phyloP scores from a whole-genome alignment of 805 yeast genomes.

The Starmera amethionina region DNA sequence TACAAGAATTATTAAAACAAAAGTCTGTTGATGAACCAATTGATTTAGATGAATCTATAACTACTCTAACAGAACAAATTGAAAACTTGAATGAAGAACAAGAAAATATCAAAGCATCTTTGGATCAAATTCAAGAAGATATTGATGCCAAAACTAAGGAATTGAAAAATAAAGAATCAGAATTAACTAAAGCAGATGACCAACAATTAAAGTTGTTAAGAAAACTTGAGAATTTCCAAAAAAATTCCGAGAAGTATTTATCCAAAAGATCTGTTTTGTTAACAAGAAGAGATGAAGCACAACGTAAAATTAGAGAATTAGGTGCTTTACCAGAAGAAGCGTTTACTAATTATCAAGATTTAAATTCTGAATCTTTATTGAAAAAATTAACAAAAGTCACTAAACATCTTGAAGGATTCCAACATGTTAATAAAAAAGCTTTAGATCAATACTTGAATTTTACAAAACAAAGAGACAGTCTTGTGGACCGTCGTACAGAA shows the following conservation, averaged over 20 bases:
- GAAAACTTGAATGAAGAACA: conserved; percentile 23
- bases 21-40: conserved; percentile 8
- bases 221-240: conserved; percentile 51
- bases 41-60: conserved; percentile 10
- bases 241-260: conserved; percentile 52
- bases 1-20: conserved; percentile 25
- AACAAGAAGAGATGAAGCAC: conserved; percentile 60
- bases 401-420: conserved; percentile 48
- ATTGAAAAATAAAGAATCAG: conserved; percentile 24
- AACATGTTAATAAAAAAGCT: conserved; percentile 84
- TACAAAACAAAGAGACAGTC: conserved; percentile 59
- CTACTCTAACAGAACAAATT: conserved; percentile 9
- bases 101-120: conserved; percentile 14
- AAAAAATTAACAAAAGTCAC: conserved; percentile 42
- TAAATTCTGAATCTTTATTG: conserved; percentile 44
- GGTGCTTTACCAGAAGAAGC: conserved; percentile 91
- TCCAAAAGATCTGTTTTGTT: conserved; percentile 51
- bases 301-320: conserved; percentile 63
- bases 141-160: conserved; percentile 12
- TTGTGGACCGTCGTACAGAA: conserved; percentile 56
- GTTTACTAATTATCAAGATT: conserved; percentile 36
- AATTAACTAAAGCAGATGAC: conserved; percentile 41
- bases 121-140: conserved; percentile 17
- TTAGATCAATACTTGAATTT: conserved; percentile 72
- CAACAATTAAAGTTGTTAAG: conserved; percentile 45